Base-by-base conservation (phyloP, 78 protist genomes). In the Dictyostelium capitatum region DNA sequence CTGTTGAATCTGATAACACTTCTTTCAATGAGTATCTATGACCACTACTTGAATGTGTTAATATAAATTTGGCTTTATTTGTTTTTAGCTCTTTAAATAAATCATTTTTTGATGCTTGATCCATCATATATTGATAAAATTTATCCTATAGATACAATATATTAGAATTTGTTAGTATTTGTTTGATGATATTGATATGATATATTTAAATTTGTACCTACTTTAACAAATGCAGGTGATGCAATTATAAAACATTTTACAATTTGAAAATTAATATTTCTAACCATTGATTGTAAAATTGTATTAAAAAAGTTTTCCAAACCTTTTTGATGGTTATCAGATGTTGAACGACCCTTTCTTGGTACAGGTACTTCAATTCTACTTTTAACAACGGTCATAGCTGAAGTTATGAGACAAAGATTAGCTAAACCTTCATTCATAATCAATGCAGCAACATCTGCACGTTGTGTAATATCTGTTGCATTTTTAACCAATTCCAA, bases 241-340 rank as follows among this genome's bases (percentile, higher is more conserved):
- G 97, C 98, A 51, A 98, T 46, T 25, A 98, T 73, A 79, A 97
- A 62, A 80, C 97, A 95, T 81, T 98, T 98, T 53, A 97, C 97
- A 23, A 97, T 82, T 43, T 51, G 69, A 64, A 97, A 97, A 81
- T 97, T 79, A 41, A 98, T 46, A 91, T 97, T 95, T 15, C 89
- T 62, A 15, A 43, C 28, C 19, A 98, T 83, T 73, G 97, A 94
- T 79, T 95, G 96, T 32, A 94, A 12, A 23, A 96, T 62, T 56
- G 72, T 19, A 48, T 95, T 96, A 48, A 82, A 97, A 79, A 98
- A 98, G 54, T 79, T 93, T 50, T 77, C 96, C 37, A 93, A 56
- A 62, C 89, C 96, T 23, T 93, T 93, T 51, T 93, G 93, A 72
- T 93, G 96, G 14, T 41, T 78, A n/a, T 84, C 89, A 6, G 81